phyloP scores from a whole-genome alignment of 2,329 filamentous ascomycete genomes.

The Colletotrichum camelliae region DNA sequence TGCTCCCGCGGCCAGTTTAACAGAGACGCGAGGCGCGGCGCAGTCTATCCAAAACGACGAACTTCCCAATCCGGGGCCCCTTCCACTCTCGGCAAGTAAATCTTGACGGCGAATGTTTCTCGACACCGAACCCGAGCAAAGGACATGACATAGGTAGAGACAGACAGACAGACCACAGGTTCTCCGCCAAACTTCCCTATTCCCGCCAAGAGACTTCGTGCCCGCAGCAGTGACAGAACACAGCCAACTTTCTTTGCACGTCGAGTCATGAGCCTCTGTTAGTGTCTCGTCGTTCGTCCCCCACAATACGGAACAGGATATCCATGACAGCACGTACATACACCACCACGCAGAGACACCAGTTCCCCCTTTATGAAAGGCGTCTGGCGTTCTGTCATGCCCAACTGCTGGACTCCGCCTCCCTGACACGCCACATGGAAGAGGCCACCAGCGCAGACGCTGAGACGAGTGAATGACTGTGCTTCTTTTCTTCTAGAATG shows the following conservation, averaged over 20 bases:
- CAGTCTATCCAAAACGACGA: neutral
- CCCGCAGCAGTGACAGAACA: neutral
- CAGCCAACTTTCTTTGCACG: neutral
- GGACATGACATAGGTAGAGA: neutral
- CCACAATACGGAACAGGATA: neutral
- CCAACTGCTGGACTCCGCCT: neutral
- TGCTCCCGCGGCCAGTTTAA: neutral
- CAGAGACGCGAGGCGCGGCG: neutral
- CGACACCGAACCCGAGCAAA: neutral
- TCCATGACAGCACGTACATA: neutral
- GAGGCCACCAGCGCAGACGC: neutral
- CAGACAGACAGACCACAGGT: neutral
- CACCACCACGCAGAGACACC: neutral
- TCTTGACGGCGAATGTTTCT: neutral
- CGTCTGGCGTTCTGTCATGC: neutral
- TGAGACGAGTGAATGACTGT: neutral
- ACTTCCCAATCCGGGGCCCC: neutral
- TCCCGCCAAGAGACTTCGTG: neutral
- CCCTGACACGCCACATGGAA: neutral
- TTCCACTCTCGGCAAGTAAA: neutral
- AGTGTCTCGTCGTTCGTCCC: neutral
- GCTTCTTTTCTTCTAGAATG: conserved; percentile 1
- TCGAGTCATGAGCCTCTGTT: conserved; percentile 1
- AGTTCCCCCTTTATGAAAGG: neutral
- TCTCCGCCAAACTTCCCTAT: neutral